phyloP scores from a whole-genome alignment of 208 protist genomes.

The Acanthamoeba lenticulata region DNA sequence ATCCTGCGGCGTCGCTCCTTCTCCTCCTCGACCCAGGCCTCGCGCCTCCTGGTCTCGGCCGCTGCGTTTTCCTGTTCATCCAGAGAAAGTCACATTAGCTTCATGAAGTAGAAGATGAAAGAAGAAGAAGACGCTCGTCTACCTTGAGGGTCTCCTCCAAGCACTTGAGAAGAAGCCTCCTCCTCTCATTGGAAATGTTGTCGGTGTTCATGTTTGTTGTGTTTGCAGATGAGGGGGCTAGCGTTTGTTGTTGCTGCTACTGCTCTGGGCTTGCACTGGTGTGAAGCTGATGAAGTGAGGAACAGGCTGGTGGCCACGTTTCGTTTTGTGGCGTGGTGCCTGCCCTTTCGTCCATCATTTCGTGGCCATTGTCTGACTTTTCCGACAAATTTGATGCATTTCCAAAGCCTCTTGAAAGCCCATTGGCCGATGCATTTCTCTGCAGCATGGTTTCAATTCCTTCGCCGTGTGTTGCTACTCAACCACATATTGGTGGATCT shows the following conservation, averaged over 20 bases:
- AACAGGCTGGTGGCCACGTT: not conserved
- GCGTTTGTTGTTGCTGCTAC: not conserved
- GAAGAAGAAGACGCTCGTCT: not conserved
- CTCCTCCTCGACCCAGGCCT: slow-evolving; percentile 47
- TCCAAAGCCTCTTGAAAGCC: not conserved
- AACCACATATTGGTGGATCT: not conserved
- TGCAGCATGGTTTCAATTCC: not conserved
- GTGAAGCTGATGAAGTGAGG: not conserved
- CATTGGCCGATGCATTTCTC: not conserved
- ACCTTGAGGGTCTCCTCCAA: slow-evolving; percentile 16
- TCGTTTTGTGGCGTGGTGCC: not conserved
- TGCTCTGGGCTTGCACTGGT: not conserved
- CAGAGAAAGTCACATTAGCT: not conserved
- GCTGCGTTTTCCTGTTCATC: not conserved
- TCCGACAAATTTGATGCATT: not conserved
- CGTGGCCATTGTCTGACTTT: not conserved
- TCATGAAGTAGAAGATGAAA: not conserved
- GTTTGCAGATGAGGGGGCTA: not conserved
- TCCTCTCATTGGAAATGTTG: not conserved
- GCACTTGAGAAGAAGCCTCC: not conserved
- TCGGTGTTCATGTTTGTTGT: not conserved
- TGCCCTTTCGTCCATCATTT: not conserved
- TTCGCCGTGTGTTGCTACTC: not conserved
- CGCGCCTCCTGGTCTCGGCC: not conserved
- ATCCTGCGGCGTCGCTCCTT: not conserved